These are phyloP conservation scores for Angomonas desouzai DNA, from an alignment of 208 protist genomes.

Conservation along the genomic window DNA sequence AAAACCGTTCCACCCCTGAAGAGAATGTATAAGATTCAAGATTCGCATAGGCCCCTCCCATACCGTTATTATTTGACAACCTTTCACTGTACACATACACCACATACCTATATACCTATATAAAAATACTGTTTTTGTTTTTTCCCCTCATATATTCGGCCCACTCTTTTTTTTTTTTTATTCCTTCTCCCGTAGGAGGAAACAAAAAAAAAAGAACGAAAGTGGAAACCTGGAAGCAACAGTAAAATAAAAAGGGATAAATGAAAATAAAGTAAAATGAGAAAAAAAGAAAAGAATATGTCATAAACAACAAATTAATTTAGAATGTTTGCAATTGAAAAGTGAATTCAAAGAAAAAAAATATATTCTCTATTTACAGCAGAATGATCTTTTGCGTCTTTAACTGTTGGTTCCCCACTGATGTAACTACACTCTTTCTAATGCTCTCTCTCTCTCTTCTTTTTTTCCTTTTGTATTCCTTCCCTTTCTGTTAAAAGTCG, in stretches of 20 bases:
- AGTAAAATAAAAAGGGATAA: neutral
- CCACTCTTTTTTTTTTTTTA: neutral
- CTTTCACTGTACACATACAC: no score
- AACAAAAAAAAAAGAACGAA: neutral
- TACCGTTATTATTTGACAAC: no score
- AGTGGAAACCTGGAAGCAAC: no score
- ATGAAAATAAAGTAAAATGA: neutral
- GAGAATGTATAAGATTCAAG: neutral
- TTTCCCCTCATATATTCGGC: no score
- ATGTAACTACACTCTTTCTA: no score
- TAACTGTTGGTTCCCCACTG: no score
- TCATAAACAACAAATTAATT: neutral
- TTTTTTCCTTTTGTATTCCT: slow-evolving; percentile 13
- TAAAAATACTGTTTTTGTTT: no score
- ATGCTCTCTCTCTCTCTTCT: no score
- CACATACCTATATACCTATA: no score
- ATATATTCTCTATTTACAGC: no score
- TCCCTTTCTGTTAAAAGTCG: no score
- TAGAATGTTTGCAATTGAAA: neutral
- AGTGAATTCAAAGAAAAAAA: neutral
- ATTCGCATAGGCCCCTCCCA: neutral
- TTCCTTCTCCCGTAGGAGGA: neutral
- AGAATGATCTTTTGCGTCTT: no score
- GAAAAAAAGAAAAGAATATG: slow-evolving; percentile 7
- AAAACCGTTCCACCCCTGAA: neutral